Percentiles rank a stretch among this genome's conserved stretches.
These are phyloP conservation scores for Alternaria brassicae DNA, from an alignment of 2,329 filamentous ascomycete genomes.

Conservation along the genomic window DNA sequence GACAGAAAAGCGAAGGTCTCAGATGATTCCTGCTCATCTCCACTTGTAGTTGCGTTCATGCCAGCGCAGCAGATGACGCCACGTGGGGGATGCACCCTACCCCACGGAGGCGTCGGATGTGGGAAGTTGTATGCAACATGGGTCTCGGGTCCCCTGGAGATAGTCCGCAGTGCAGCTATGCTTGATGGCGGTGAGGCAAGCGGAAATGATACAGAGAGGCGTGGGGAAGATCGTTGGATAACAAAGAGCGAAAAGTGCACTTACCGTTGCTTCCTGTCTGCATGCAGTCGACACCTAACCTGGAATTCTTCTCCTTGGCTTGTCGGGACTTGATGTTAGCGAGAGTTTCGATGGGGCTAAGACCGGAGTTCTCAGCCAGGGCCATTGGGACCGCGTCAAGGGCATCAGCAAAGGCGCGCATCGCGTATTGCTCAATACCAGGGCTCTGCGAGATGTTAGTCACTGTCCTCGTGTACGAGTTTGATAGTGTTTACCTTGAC, in stretches of 20 bases:
- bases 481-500: conserved; percentile 65
- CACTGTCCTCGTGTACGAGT: background rate
- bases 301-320: conserved; percentile 80
- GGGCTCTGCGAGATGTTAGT: conserved; percentile 66
- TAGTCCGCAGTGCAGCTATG: conserved; percentile 13
- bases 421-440: conserved; percentile 98
- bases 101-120: conserved; percentile 29
- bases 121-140: conserved; percentile 26
- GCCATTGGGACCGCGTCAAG: conserved; percentile 94
- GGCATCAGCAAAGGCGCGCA: conserved; percentile 96
- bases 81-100: conserved; percentile 32
- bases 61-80: conserved; percentile 23
- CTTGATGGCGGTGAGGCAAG: conserved; percentile 25
- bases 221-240: conserved; percentile 11
- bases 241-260: conserved; percentile 32
- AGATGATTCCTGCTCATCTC: conserved; percentile 14
- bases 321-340: conserved; percentile 96
- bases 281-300: conserved; percentile 97
- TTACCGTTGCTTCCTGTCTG: conserved; percentile 83
- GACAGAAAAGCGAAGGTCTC: conserved; percentile 20
- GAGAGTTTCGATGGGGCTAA: conserved; percentile 94
- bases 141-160: conserved; percentile 21
- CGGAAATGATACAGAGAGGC: background rate
- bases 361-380: conserved; percentile 93
- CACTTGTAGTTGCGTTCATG: conserved; percentile 20